Evolutionary conservation across 129 eudicot genomes (phyloP), one percentile per base, ranked within the genome.

Genomic region (Lactuca saligna): DNA sequence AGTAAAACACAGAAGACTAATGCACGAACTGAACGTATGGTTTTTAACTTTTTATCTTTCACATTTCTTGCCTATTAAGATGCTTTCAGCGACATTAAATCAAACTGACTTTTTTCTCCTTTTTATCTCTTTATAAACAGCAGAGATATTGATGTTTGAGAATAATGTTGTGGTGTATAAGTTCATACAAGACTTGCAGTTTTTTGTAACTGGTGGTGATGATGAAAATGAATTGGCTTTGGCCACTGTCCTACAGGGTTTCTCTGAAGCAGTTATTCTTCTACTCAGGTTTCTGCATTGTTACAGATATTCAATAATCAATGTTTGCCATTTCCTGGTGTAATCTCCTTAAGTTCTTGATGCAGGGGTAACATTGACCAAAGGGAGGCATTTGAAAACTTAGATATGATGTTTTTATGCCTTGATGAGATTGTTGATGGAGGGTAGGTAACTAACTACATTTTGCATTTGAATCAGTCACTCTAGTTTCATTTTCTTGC

Each of bases 341-440:
- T 74, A 54, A 75, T 16, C 53, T 57, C 11, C 8, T 42, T 3
- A 64, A 67, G 4, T 58, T 33, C 2, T 59, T 53, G 54, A 58
- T 73, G 73, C 69, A 90, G 95, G 84, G 81, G 75, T 82, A 87
- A 79, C 72, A 91, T 90, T 61, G 95, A 90, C 41, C 88, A 80
- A 55, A 81, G 81, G 79, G 97, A 90, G 85, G 97, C 95, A 64
- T 89, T 90, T 73, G 90, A 86, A 69, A 90, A 90, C 81, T 77
- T 87, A 78, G 88, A 84, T 75, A 75, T 81, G 54, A 84, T 87
- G 70, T 87, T 90, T 57, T 72, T 90, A 79, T 87, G 97, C 86
- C 82, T 90, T 51, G 97, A 90, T 64, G 97, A 87, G 84, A 90
- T 84, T 70, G 84, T 90, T 38, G 97, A 90, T 80, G 89, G 87